Base-by-base conservation (phyloP, 2,329 filamentous ascomycete species). In the Monosporascus sp. region DNA sequence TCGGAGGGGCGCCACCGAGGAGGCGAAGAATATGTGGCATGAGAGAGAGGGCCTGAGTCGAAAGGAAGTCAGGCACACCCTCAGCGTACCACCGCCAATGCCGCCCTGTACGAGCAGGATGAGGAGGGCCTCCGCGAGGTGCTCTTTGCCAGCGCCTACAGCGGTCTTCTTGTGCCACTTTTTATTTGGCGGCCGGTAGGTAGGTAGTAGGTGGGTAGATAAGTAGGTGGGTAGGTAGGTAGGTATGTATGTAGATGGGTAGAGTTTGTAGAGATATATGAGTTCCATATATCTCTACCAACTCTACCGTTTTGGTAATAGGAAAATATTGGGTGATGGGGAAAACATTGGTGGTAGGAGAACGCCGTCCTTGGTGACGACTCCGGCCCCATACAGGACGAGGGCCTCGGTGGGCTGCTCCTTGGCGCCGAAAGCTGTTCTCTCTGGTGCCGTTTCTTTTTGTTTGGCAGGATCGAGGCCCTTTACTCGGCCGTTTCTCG, bases 41-140 rank as follows among this genome's bases (percentile, higher is more conserved):
- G 60, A 97, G 88, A 60, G 87, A 82, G 65, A 87, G 81, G 57
- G 97, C 83, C 73, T 97, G 94, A 20, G 92, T 96, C 58, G 90
- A 90, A 66, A 97, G 91, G 73, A 97, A 99, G 71, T 97, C 94
- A 17, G 94, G 94, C 31, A 94, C 93, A 62, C 94, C 94, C 77
- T 97, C 94, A 50, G 96, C 93, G 62, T 89, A 93, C 27, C 9
- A 31, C 27, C 27, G 3, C 9, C 3, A 9, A 18, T 7, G 37
- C 4, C 5, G 37, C 9, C 37, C 6, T 18, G n/a, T 31, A 31
- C 27, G 9, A 31, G 27, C 27, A 11, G 27, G 27, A 11, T 9
- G 27, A 11, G 17, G 20, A 41, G 25, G 48, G 31, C 6, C 25
- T 50, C 39, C 18, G 20, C 37, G n/a, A 37, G 9, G 25, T 17